These are phyloP conservation scores for Monilinia vaccinii-corymbosi DNA, from an alignment of 2,329 filamentous ascomycete species.

Conservation along the genomic window DNA sequence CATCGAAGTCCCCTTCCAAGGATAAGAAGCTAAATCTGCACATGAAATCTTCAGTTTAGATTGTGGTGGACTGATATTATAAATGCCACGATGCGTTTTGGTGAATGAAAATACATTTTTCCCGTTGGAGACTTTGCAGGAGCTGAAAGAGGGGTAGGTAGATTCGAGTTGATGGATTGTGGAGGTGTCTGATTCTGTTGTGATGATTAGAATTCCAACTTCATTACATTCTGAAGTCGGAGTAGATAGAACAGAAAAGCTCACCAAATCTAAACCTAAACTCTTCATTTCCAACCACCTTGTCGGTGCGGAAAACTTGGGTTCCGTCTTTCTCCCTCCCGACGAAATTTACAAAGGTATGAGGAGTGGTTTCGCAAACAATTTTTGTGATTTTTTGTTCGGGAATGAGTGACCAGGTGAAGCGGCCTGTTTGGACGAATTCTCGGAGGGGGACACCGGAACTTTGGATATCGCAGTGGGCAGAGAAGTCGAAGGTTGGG, in stretches of 20 bases:
- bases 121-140: not conserved
- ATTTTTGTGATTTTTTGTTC: conserved; percentile 6
- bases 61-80: not conserved
- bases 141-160: not conserved
- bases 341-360: not conserved
- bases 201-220: not conserved
- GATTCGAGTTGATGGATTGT: conserved; percentile 2
- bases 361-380: not conserved
- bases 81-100: not conserved
- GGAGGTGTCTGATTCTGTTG: not conserved
- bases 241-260: not conserved
- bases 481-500: not conserved
- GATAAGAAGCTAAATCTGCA: conserved; percentile 1
- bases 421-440: not conserved
- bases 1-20: not conserved
- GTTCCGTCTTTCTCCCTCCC: not conserved
- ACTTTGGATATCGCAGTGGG: conserved; percentile 1
- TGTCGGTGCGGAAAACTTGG: not conserved
- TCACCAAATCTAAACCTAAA: not conserved
- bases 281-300: not conserved
- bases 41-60: not conserved
- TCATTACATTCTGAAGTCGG: not conserved
- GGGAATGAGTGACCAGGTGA: not conserved
- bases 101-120: not conserved
- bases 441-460: not conserved